phyloP scores from a whole-genome alignment of 1,139 yeast genomes.

The Hyphopichia burtonii region DNA sequence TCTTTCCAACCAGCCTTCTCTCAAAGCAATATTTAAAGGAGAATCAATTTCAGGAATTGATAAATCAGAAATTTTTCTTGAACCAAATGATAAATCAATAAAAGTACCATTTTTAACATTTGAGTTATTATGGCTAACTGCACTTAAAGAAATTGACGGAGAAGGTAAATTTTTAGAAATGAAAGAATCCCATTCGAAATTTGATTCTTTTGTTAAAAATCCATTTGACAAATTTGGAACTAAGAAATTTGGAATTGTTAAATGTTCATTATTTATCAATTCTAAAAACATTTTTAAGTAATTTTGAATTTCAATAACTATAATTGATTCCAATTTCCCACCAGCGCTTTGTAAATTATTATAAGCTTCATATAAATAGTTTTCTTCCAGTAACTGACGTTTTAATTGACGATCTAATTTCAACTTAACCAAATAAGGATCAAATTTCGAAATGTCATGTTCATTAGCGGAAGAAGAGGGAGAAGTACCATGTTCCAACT shows the following conservation, averaged over 20 bases:
- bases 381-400: constrained; percentile 79
- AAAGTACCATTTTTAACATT: constrained; percentile 51
- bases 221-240: constrained; percentile 71
- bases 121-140: constrained; percentile 27
- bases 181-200: constrained; percentile 88
- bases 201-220: constrained; percentile 72
- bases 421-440: constrained; percentile 78
- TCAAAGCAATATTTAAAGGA: constrained; percentile 66
- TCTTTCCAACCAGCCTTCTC: constrained; percentile 83
- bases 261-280: constrained; percentile 65
- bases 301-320: constrained; percentile 81
- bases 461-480: constrained; percentile 12
- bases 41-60: constrained; percentile 67
- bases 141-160: constrained; percentile 28
- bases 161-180: constrained; percentile 61
- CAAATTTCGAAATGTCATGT: constrained; percentile 52
- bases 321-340: constrained; percentile 83
- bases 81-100: constrained; percentile 70
- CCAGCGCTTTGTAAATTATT: constrained; percentile 86
- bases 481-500: constrained; percentile 26
- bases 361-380: constrained; percentile 83
- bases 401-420: constrained; percentile 74
- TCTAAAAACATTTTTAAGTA: constrained; percentile 73
- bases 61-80: constrained; percentile 64
- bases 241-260: constrained; percentile 61